Evolutionary conservation across 192 early-diverging fungal genomes (phyloP), one percentile per base, ranked within the genome.

Genomic region (Backusella australiensis): DNA sequence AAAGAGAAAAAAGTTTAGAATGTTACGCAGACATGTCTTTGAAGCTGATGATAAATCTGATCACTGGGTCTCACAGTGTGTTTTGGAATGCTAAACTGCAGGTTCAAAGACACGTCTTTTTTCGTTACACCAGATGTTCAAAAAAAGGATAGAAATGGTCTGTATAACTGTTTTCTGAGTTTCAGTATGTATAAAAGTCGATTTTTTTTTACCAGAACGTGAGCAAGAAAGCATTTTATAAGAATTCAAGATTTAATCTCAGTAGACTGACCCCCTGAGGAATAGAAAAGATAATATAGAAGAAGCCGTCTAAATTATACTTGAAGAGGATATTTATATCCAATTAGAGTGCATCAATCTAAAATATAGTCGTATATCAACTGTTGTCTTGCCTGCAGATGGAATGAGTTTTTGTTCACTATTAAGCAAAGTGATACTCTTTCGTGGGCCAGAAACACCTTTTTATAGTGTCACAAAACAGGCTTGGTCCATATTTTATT

Each of bases 21-120:
- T 59, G 56, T 59, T 59, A 59, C 56, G 56, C 56, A 59, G 56
- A 59, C 56, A 59, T 59, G 56, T 59, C 56, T 26, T 59, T 59
- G 56, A 59, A 59, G 56, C 56, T 59, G 56, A 59, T 59, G 23
- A 59, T 59, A 29, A 63, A 63, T 63, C 56, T 63, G 56, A 63
- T 63, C 56, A 63, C 56, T 63, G 56, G 56, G 56, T 63, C 56
- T 63, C 56, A 63, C 56, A 63, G 23, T 23, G 56, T 59, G 26
- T 63, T 56, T 56, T 63, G 56, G 56, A 63, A 63, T 63, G 11
- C 23, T 63, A 63, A 63, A 63, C 56, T 63, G 56, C 56, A 29
- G 26, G 46, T 49, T 49, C 46, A 49, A 49, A 49, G 19, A 8
- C 46, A 49, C 46, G 46, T 49, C 46, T 44, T 44, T 49, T 49